A percentile compares a stretch with the other conserved stretches of the same genome.
Conservation (phyloP, 2,329 filamentous ascomycete species). For the Claviceps sp. region DNA sequence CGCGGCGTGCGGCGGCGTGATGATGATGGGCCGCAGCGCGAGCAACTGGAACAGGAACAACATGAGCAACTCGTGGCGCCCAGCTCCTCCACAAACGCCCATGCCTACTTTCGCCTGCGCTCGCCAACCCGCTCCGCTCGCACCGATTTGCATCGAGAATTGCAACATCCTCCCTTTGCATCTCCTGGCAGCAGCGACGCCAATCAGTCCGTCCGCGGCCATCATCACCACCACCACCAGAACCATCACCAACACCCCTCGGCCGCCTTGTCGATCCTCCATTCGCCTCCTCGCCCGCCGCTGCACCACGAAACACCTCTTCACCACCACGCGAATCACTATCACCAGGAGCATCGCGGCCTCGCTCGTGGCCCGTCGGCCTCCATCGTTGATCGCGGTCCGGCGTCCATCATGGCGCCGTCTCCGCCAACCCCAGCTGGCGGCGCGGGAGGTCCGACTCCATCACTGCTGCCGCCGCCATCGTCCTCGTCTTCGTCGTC, state of each 20-base stretch:
- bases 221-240: background rate
- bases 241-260: slow-evolving; percentile 1
- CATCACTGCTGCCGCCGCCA: slow-evolving; percentile 17
- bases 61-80: background rate
- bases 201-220: slow-evolving; percentile 16
- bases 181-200: slow-evolving; percentile 16
- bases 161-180: slow-evolving; percentile 16
- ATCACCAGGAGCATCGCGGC: slow-evolving; percentile 8
- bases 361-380: slow-evolving; percentile 11
- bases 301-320: slow-evolving; percentile 1
- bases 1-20: slow-evolving; percentile 14
- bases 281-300: slow-evolving; percentile 15
- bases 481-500: slow-evolving; percentile 13
- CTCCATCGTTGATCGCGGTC: background rate
- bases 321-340: slow-evolving; percentile 3
- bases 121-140: slow-evolving; percentile 28
- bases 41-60: background rate
- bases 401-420: slow-evolving; percentile 21
- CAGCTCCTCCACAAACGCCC: slow-evolving; percentile 2
- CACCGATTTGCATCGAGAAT: slow-evolving; percentile 21
- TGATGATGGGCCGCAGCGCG: slow-evolving; percentile 18
- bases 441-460: slow-evolving; percentile 15
- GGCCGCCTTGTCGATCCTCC: slow-evolving; percentile 17
- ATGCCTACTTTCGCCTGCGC: slow-evolving; percentile 30
- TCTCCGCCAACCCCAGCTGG: slow-evolving; percentile 14